phyloP scores from a whole-genome alignment of 257 asterid species.

The Penstemon newberryi region DNA sequence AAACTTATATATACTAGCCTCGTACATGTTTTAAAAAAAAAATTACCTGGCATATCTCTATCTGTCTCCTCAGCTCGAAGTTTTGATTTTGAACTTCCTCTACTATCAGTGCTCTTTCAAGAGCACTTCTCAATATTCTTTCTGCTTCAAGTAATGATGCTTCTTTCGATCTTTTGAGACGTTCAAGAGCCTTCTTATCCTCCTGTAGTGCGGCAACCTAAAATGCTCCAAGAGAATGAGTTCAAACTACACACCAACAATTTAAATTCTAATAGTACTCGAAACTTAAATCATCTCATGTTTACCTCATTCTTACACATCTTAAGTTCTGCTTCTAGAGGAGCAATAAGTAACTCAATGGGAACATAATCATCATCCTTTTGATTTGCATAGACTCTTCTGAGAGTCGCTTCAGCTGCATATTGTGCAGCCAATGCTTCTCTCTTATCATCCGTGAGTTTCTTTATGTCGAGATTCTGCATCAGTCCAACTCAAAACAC shows the following conservation, averaged over 20 bases:
- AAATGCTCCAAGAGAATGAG: slow-evolving; percentile 20
- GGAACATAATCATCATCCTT: slow-evolving; percentile 69
- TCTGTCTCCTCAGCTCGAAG: slow-evolving; percentile 72
- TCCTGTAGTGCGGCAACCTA: slow-evolving; percentile 73
- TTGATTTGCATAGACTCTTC: slow-evolving; percentile 77
- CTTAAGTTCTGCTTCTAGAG: slow-evolving; percentile 88
- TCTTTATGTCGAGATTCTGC: slow-evolving; percentile 80
- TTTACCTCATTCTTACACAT: slow-evolving; percentile 75
- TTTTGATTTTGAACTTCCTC: slow-evolving; percentile 88
- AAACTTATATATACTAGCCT: not conserved
- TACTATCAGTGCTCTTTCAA: slow-evolving; percentile 78
- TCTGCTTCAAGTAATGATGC: slow-evolving; percentile 87
- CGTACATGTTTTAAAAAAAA: not conserved
- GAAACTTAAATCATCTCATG: no score
- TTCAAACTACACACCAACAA: not conserved
- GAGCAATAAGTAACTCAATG: slow-evolving; percentile 71
- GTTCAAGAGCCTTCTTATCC: slow-evolving; percentile 71
- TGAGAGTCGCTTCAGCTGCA: slow-evolving; percentile 86
- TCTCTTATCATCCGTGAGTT: slow-evolving; percentile 59
- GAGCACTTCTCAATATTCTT: slow-evolving; percentile 64
- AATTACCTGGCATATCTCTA: slow-evolving; percentile 79
- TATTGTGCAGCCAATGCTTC: slow-evolving; percentile 81
- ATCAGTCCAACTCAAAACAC: slow-evolving; percentile 26
- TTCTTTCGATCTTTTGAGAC: slow-evolving; percentile 77
- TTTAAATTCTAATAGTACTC: no score